These are phyloP conservation scores for Fusarium pseudocircinatum DNA, from an alignment of 2,329 filamentous ascomycete species.

Conservation along the genomic window DNA sequence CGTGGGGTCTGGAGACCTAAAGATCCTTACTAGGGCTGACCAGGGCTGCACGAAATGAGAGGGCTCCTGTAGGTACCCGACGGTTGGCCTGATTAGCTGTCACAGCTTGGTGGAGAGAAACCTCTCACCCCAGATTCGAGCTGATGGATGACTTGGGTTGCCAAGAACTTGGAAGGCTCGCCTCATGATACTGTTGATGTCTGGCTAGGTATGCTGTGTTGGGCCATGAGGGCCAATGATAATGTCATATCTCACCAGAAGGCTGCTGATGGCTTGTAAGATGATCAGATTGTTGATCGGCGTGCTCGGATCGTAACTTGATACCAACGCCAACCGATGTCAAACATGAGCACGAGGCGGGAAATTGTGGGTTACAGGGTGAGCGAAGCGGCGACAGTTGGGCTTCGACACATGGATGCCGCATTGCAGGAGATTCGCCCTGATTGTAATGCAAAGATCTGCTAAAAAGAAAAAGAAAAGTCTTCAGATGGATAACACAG, in stretches of 20 bases:
- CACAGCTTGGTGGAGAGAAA: conserved; percentile 39
- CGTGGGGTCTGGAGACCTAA: conserved; percentile 28
- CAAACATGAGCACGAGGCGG: conserved; percentile 28
- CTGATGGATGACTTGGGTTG: conserved; percentile 21
- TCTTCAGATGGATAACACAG: background rate
- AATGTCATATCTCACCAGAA: background rate
- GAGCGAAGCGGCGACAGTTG: conserved; percentile 8
- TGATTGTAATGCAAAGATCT: conserved; percentile 4
- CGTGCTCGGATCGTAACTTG: conserved; percentile 35
- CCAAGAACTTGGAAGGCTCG: conserved; percentile 1
- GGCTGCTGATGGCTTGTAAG: background rate
- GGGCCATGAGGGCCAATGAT: conserved; percentile 18
- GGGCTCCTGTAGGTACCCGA: conserved; percentile 35
- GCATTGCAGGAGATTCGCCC: background rate
- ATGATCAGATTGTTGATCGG: conserved; percentile 28
- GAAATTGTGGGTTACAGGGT: conserved; percentile 17
- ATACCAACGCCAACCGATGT: conserved; percentile 32
- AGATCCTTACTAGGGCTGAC: conserved; percentile 37
- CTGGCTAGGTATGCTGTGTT: conserved; percentile 20
- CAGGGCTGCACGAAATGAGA: conserved; percentile 33
- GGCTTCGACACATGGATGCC: background rate
- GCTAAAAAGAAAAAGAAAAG: background rate
- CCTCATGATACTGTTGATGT: conserved; percentile 19
- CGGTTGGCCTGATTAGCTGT: conserved; percentile 31
- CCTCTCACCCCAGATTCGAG: conserved; percentile 38